Conservation (phyloP, 495 filamentous ascomycete genomes). For the Penicillium pancosmium region DNA sequence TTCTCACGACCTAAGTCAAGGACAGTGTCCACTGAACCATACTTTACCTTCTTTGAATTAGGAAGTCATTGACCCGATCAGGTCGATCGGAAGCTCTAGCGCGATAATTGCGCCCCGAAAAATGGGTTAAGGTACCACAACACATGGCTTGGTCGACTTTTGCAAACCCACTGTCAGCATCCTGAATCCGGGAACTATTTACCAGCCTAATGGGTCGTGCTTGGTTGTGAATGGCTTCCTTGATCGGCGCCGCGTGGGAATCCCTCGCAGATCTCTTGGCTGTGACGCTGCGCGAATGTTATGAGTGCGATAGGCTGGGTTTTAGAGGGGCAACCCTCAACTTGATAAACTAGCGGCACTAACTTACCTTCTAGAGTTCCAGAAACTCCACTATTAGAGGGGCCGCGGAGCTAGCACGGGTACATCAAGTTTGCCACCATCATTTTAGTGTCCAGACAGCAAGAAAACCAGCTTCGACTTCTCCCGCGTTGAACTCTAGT, state of each 20-base stretch:
- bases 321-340: constrained; percentile 1
- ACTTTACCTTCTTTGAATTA: neutral
- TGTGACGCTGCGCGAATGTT: neutral
- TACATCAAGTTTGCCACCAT: neutral
- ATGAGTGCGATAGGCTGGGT: neutral
- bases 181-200: neutral
- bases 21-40: neutral
- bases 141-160: neutral
- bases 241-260: neutral
- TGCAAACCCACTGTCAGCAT: neutral
- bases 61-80: neutral
- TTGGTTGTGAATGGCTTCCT: neutral
- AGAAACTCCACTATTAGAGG: neutral
- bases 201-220: neutral
- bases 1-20: neutral
- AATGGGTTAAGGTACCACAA: neutral
- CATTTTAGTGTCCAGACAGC: neutral
- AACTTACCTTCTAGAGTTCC: neutral
- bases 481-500: constrained; percentile 1
- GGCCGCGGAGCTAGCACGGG: neutral
- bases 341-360: constrained; percentile 1
- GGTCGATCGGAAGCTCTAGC: constrained; percentile 1
- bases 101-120: neutral
- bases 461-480: neutral
- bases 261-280: constrained; percentile 7